Evolutionary conservation across 2,329 filamentous ascomycete genomes (phyloP).

Genomic region (Thelonectria olida): DNA sequence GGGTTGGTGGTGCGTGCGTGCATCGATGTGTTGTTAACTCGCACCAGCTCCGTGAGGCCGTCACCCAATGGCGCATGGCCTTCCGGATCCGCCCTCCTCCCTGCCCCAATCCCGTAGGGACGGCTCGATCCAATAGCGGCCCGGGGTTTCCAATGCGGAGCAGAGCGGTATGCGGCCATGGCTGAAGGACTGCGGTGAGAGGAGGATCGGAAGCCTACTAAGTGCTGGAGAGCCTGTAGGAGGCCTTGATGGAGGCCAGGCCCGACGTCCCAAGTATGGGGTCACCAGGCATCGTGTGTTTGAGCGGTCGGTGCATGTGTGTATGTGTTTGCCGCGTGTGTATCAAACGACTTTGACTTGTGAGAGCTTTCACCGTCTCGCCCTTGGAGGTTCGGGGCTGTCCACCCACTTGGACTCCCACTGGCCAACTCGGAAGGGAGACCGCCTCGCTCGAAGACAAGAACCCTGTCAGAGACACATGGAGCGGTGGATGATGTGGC

Average conservation of each 20-base stretch:
- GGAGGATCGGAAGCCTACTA: not conserved
- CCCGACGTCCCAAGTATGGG: not conserved
- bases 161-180: not conserved
- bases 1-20: slow-evolving; percentile 8
- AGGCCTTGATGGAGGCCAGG: not conserved
- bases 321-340: not conserved
- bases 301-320: not conserved
- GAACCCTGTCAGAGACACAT: too few species aligned
- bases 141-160: slow-evolving; percentile 5
- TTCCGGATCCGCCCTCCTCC: not conserved
- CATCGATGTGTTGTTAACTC: slow-evolving; percentile 24
- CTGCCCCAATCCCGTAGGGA: slow-evolving; percentile 3
- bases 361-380: slow-evolving; percentile 17
- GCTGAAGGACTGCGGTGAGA: slow-evolving; percentile 16
- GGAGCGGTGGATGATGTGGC: slow-evolving; percentile 40
- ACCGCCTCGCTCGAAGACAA: not conserved
- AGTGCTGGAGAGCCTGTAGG: too few species aligned
- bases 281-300: slow-evolving; percentile 2
- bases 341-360: slow-evolving; percentile 16
- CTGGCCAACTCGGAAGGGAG: slow-evolving; percentile 1
- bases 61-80: slow-evolving; percentile 13
- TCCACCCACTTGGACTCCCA: not conserved
- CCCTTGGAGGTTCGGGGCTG: slow-evolving; percentile 1
- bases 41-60: slow-evolving; percentile 6
- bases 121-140: not conserved